These are phyloP conservation scores for Ophiocordyceps camponoti-floridani DNA, from an alignment of 2,329 filamentous ascomycete genomes.

Conservation along the genomic window DNA sequence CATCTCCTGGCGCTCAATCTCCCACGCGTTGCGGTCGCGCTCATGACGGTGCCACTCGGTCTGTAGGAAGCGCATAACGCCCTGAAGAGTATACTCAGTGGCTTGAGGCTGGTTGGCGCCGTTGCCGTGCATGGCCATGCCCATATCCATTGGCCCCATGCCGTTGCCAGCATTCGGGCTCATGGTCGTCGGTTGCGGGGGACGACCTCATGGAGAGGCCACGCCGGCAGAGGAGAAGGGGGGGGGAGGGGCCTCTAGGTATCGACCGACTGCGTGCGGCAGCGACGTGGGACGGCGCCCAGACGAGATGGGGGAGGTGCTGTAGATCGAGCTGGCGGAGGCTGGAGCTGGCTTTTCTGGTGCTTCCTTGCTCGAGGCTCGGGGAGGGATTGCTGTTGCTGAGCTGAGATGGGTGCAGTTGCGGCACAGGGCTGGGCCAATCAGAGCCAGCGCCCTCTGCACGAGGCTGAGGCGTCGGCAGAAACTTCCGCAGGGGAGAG, in stretches of 20 bases:
- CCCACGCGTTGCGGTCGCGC: slow-evolving; percentile 93
- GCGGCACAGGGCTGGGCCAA: slow-evolving; percentile 9
- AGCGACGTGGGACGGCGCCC: background rate
- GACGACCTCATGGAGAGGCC: slow-evolving; percentile 19
- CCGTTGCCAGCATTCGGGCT: slow-evolving; percentile 25
- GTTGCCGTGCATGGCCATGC: slow-evolving; percentile 27
- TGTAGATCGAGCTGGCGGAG: background rate
- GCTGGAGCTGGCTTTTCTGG: background rate
- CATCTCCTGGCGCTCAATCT: slow-evolving; percentile 98
- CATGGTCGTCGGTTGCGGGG: slow-evolving; percentile 18
- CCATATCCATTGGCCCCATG: slow-evolving; percentile 27
- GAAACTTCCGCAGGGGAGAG: too few species aligned
- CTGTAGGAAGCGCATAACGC: slow-evolving; percentile 98
- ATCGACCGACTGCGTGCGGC: background rate
- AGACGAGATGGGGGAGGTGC: background rate
- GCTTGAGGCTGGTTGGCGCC: slow-evolving; percentile 34
- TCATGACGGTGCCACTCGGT: slow-evolving; percentile 99
- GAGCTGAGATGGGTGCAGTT: background rate
- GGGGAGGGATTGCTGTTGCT: background rate
- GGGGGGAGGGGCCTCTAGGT: background rate
- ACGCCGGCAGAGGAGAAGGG: slow-evolving; percentile 2
- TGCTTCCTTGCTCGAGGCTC: background rate
- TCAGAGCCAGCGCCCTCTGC: slow-evolving; percentile 5
- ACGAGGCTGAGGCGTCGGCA: slow-evolving; percentile 15
- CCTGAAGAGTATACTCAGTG: slow-evolving; percentile 45